Evolutionary conservation across 164 flowering plant genomes (phyloP).

Genomic region (Macadamia tetraphylla): DNA sequence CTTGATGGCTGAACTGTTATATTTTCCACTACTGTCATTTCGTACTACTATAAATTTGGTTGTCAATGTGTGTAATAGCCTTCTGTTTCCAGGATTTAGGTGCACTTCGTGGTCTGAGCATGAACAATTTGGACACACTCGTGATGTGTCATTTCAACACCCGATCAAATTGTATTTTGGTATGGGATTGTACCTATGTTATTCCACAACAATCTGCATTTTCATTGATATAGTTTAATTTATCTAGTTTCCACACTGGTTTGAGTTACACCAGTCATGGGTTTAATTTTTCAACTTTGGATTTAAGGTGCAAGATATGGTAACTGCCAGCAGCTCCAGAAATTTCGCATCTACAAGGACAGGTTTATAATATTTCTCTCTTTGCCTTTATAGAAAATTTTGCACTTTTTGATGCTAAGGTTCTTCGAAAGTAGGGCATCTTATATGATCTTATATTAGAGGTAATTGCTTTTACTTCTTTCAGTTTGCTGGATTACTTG

Average conservation of each 20-base stretch:
- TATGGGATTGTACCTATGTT: conserved; percentile 19
- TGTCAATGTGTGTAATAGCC: conserved; percentile 5
- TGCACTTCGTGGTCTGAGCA: conserved; percentile 68
- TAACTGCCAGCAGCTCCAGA: conserved; percentile 70
- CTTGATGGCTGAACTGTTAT: not conserved
- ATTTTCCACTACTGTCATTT: not conserved
- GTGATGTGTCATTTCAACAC: conserved; percentile 81
- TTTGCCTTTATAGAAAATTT: not conserved
- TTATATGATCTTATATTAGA: too few relatives aligned
- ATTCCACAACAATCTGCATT: not conserved
- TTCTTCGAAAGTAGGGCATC: too few relatives aligned
- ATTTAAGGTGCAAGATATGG: conserved; percentile 81
- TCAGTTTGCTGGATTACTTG: too few relatives aligned
- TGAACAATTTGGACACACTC: conserved; percentile 60
- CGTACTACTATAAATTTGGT: not conserved
- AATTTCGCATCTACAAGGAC: conserved; percentile 62
- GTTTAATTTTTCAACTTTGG: conserved; percentile 7
- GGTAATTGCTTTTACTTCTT: too few relatives aligned
- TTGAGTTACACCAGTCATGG: conserved; percentile 2
- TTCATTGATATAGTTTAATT: not conserved
- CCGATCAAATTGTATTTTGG: conserved; percentile 92
- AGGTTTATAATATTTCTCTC: conserved; percentile 32
- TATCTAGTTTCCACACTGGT: not conserved
- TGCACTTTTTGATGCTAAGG: too few relatives aligned
- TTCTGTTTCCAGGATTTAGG: conserved; percentile 47